phyloP scores from a whole-genome alignment of 148 eudicot species.

The Rhododendron ferrugineum region DNA sequence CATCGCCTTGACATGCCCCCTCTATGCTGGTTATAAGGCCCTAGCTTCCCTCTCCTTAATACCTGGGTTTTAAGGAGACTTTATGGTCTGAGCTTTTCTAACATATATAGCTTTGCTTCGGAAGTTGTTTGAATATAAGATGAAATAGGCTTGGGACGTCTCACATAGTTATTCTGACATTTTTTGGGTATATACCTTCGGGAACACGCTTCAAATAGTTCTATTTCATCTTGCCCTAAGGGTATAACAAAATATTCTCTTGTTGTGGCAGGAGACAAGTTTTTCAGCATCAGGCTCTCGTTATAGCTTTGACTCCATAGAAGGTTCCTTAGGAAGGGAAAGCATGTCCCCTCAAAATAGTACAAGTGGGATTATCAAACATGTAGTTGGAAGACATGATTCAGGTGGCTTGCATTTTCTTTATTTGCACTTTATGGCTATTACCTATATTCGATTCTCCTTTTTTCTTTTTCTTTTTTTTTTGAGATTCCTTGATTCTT shows the following conservation, averaged over 20 bases:
- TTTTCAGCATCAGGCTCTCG: conserved; percentile 49
- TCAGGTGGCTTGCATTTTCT: conserved; percentile 27
- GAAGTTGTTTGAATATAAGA: not conserved
- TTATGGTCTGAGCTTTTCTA: too few relatives aligned
- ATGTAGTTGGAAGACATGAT: conserved; percentile 34
- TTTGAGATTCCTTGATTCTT: conserved; percentile 17
- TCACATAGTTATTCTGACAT: not conserved
- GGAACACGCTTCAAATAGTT: not conserved
- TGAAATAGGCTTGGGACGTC: not conserved
- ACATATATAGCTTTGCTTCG: not conserved
- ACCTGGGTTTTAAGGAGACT: too few relatives aligned
- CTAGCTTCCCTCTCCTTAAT: too few relatives aligned
- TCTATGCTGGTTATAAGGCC: too few relatives aligned
- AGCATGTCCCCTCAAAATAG: conserved; percentile 25
- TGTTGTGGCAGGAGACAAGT: conserved; percentile 47
- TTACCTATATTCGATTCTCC: not conserved
- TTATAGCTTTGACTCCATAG: conserved; percentile 42
- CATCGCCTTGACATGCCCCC: too few relatives aligned
- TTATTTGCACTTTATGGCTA: conserved; percentile 21
- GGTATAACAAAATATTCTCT: not conserved
- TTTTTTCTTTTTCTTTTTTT: too few relatives aligned
- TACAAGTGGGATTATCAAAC: conserved; percentile 19
- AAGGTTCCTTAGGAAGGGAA: conserved; percentile 42
- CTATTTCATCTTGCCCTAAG: not conserved
- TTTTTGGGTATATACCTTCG: not conserved